Evolutionary conservation across 177 flowering plant species (phyloP), one percentile per base, ranked within the genome.

Genomic region (Telopea speciosissima): DNA sequence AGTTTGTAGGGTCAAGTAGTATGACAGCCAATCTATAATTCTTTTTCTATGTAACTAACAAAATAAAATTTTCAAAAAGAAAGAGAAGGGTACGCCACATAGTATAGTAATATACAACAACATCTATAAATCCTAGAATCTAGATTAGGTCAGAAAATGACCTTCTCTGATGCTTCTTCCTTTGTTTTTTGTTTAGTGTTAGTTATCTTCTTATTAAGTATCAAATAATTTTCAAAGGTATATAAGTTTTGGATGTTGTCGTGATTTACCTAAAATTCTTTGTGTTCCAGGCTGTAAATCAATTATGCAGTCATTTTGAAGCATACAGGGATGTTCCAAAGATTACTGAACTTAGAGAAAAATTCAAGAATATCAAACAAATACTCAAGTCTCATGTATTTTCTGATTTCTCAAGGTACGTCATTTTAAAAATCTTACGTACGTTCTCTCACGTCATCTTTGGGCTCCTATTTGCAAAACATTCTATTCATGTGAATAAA

Each of bases 391-490:
- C 99, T 70, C 98, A 96, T 77, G 96, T 91, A 24, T 93, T 90
- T 76, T 92, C 99, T 63, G 99, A 96, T 81, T 96, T 96, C 75
- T 92, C 97, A 65, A 92, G 98, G 98, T 93, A 79, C 70, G 75
- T 7, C 66, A 61, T 54, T 31, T 68, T 28, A 52, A 23, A 68
- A 44, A 24, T 54, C 11, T 62, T 24, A 25, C 14, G 23, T 36
- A 63, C 44, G n/a, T 62, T 62, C 16, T 24, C 26, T 26, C 8
- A 14, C 19, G 5, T 17, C 22, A 2, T 7, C 8, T 19, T 21
- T 49, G 19, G 62, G 36, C 58, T 28, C 58, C 21, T 52, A 60
- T 40, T 42, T n/a, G 5, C 33, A 14, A 10, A 24, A 23, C 13
- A 40, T 24, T 21, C 8, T 1, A 28, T 8, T 56, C 19, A 5